These are phyloP conservation scores for Xylaria hypoxylon DNA, from an alignment of 2,329 filamentous ascomycete genomes.

Conservation along the genomic window DNA sequence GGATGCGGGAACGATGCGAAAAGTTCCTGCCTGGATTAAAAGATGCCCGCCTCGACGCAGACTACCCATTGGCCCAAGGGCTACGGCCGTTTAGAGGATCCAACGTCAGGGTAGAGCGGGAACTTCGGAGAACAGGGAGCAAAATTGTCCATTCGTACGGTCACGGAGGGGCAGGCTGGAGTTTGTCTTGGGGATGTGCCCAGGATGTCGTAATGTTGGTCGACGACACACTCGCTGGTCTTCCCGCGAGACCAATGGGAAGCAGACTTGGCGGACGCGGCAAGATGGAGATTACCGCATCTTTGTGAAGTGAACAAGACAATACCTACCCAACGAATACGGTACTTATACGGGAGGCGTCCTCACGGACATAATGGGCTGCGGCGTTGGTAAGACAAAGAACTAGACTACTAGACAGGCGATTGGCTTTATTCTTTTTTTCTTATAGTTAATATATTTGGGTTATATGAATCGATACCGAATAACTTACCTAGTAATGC, in stretches of 20 bases:
- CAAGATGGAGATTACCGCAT: conserved; percentile 39
- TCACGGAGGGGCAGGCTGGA: conserved; percentile 60
- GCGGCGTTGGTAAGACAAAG: conserved; percentile 11
- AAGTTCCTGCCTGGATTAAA: conserved; percentile 56
- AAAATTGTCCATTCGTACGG: conserved; percentile 59
- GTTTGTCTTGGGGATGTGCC: conserved; percentile 55
- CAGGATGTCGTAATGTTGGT: conserved; percentile 52
- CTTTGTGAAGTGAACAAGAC: conserved; percentile 25
- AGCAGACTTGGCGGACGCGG: conserved; percentile 43
- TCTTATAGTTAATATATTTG: neutral
- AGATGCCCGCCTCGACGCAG: conserved; percentile 54
- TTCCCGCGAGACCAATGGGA: conserved; percentile 49
- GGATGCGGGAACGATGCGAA: conserved; percentile 58
- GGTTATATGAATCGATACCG: no score
- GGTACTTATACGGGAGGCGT: conserved; percentile 11
- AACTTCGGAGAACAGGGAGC: conserved; percentile 51
- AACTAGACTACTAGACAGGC: neutral
- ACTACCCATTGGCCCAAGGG: conserved; percentile 58
- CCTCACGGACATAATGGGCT: conserved; percentile 16
- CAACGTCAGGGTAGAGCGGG: conserved; percentile 59
- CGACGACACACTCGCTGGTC: conserved; percentile 51
- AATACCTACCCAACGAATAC: neutral
- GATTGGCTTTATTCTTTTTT: neutral
- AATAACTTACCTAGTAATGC: no score
- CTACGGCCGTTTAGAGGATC: conserved; percentile 55